Conservation (phyloP, 108 stramenopile species). For the Epithemia pelagica region DNA sequence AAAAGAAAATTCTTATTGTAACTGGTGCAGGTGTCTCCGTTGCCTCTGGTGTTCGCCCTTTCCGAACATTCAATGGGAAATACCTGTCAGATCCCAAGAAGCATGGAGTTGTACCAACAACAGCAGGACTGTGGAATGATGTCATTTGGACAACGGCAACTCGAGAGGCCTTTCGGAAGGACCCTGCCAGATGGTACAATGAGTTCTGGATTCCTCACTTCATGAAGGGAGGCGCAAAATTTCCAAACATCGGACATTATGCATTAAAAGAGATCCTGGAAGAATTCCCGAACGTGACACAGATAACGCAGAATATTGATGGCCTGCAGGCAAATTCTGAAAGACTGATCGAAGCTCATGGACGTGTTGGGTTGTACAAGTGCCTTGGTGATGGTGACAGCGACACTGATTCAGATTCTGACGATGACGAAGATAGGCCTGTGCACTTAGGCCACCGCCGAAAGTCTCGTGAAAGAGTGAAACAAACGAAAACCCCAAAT, state of each 20-base stretch:
- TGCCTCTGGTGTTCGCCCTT: slow-evolving; percentile 84
- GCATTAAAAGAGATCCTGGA: slow-evolving; percentile 48
- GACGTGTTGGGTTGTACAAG: slow-evolving; percentile 60
- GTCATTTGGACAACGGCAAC: slow-evolving; percentile 62
- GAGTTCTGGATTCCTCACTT: slow-evolving; percentile 64
- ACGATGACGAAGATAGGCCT: slow-evolving; percentile 52
- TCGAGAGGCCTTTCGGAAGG: slow-evolving; percentile 57
- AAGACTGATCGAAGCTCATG: slow-evolving; percentile 57
- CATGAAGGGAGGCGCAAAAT: slow-evolving; percentile 12
- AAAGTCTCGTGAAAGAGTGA: slow-evolving; percentile 22
- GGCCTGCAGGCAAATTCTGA: slow-evolving; percentile 18
- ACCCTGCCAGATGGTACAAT: slow-evolving; percentile 76
- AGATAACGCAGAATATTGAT: slow-evolving; percentile 59
- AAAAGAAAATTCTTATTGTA: slow-evolving; percentile 51
- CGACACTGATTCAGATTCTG: slow-evolving; percentile 50
- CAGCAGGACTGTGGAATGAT: slow-evolving; percentile 60
- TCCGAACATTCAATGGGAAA: slow-evolving; percentile 48
- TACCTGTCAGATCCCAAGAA: not conserved
- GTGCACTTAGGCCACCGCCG: slow-evolving; percentile 55
- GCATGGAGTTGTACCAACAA: not conserved
- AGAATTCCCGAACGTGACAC: slow-evolving; percentile 26
- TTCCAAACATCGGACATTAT: slow-evolving; percentile 73
- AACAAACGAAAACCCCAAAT: not conserved
- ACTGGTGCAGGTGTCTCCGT: slow-evolving; percentile 86
- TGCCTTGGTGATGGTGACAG: slow-evolving; percentile 60